Conservation (phyloP, 192 early-diverging fungal genomes). For the Geranomyces variabilis region DNA sequence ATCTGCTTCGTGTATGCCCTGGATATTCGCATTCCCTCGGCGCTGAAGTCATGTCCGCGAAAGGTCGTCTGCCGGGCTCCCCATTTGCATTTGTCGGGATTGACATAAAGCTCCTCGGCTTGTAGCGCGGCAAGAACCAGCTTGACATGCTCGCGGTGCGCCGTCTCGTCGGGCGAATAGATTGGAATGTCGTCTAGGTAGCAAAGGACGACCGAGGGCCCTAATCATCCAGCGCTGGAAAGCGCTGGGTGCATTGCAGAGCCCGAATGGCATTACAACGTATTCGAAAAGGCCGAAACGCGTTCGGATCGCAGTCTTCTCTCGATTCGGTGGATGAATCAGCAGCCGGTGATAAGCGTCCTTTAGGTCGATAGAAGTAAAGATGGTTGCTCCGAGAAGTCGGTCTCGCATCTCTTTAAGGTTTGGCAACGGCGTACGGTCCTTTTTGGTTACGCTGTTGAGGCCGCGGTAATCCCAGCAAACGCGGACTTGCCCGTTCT, state of each 20-base stretch:
- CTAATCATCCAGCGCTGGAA: slow-evolving; percentile 44
- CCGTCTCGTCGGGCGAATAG: slow-evolving; percentile 29
- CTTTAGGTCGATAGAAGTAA: neutral
- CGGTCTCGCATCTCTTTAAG: slow-evolving; percentile 51
- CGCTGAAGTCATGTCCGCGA: slow-evolving; percentile 38
- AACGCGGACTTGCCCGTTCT: slow-evolving; percentile 49
- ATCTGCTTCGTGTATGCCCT: slow-evolving; percentile 24
- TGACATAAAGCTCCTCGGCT: slow-evolving; percentile 34
- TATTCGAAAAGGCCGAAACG: slow-evolving; percentile 55
- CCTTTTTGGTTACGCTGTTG: slow-evolving; percentile 47
- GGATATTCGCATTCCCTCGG: slow-evolving; percentile 36
- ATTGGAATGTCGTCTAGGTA: slow-evolving; percentile 57
- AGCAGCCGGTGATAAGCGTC: slow-evolving; percentile 33
- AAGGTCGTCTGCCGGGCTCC: slow-evolving; percentile 20
- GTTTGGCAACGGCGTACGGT: slow-evolving; percentile 56
- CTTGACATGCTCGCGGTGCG: slow-evolving; percentile 26
- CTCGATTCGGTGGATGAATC: slow-evolving; percentile 17
- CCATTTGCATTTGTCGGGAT: slow-evolving; percentile 46
- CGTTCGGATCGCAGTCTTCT: slow-evolving; percentile 44
- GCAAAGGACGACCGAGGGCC: slow-evolving; percentile 24
- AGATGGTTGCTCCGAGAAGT: neutral
- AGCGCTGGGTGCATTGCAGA: slow-evolving; percentile 60
- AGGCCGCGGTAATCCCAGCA: slow-evolving; percentile 60
- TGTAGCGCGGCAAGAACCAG: slow-evolving; percentile 29
- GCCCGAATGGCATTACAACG: slow-evolving; percentile 65